Percentiles rank a stretch among this genome's conserved stretches.
These are phyloP conservation scores for Dendrobium catenatum DNA, from an alignment of 106 monocot species.

Conservation along the genomic window DNA sequence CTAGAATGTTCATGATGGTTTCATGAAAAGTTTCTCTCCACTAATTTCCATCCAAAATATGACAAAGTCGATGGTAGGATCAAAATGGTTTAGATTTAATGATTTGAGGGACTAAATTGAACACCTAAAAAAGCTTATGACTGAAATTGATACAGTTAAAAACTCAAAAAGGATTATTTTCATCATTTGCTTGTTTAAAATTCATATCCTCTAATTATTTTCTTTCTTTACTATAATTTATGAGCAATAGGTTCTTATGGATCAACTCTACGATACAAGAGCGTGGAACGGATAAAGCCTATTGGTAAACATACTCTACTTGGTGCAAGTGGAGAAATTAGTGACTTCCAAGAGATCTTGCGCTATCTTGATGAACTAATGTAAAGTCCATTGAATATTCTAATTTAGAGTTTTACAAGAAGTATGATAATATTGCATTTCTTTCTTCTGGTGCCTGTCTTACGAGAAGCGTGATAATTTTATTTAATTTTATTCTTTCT, in stretches of 20 bases:
- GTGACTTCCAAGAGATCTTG: constrained; percentile 88
- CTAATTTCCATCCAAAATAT: too few relatives aligned
- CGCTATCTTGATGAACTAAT: constrained; percentile 76
- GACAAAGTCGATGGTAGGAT: too few relatives aligned
- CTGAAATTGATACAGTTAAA: too few relatives aligned
- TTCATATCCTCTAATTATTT: neutral
- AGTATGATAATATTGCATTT: neutral
- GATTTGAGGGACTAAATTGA: too few relatives aligned
- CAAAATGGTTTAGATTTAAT: too few relatives aligned
- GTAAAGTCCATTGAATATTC: constrained; percentile 20
- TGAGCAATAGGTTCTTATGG: constrained; percentile 67
- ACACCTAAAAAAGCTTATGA: too few relatives aligned
- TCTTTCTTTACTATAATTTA: neutral
- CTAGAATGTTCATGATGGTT: too few relatives aligned
- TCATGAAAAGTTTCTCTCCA: too few relatives aligned
- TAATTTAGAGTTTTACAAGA: too few relatives aligned
- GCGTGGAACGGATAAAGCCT: constrained; percentile 65
- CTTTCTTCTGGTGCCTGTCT: neutral
- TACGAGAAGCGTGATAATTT: too few relatives aligned
- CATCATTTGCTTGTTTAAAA: neutral
- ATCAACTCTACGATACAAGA: constrained; percentile 84
- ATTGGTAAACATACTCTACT: constrained; percentile 81
- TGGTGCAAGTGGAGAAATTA: constrained; percentile 88
- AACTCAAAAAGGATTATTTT: too few relatives aligned
- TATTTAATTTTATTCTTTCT: neutral